Evolutionary conservation across 306 rosid species (phyloP), one percentile per base, ranked within the genome.

Genomic region (Lathyrus oleraceus): DNA sequence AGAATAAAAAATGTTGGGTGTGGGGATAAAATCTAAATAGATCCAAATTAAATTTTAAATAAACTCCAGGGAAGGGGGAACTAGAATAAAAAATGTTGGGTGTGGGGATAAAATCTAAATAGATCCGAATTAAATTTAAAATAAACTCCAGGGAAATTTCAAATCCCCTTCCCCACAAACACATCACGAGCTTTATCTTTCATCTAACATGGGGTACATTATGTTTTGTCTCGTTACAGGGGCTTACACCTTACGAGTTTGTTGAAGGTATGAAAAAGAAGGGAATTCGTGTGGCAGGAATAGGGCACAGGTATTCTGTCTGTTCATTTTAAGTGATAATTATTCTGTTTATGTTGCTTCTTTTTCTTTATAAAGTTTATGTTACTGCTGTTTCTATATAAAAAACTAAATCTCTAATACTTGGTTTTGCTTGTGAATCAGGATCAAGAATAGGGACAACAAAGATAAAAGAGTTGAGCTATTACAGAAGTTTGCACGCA

Each of bases 221-320:
- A 54, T 53, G 44, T 76, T 71, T 63, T 79, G 45, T 76, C 68
- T 69, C 76, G 45, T n/a, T 88, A 90, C 91, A 95, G 99, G 64
- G 76, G 59, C 96, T 91, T 69, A 82, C 92, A 20, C 96, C 99
- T 45, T 95, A 95, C 14, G 99, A 95, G 78, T 95, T 89, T 48
- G 99, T 95, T 19, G 97, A 95, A 81, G 54, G 86, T 56, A 95
- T 95, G 99, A 95, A 95, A 77, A 91, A 91, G 90, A 95, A 85
- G 83, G 99, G 99, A 75, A 89, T 91, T 70, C 97, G 95, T 35
- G 99, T 91, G 79, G 97, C 97, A 54, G 99, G 99, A 83, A 95
- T 95, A 76, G 99, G 99, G 72, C 99, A 95, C 80, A 89, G 99
- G 99, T 95, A 43, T 16, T 57, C 64, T 8, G 19, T 63, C 19